Conservation (phyloP, 2,329 filamentous ascomycete genomes). For the Cladosporium halotolerans region DNA sequence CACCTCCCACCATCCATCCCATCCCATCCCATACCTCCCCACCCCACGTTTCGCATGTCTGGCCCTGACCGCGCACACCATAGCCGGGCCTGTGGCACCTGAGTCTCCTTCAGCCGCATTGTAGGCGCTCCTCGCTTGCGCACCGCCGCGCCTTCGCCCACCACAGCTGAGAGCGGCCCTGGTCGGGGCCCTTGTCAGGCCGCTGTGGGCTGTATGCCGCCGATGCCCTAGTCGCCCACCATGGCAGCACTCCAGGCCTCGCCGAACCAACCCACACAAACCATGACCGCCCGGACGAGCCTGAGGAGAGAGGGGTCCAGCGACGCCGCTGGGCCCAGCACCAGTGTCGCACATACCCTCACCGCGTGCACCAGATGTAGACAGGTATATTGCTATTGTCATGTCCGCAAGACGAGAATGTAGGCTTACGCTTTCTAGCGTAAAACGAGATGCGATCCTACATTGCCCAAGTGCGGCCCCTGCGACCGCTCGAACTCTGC, state of each 20-base stretch:
- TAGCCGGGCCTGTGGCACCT: conserved; percentile 2
- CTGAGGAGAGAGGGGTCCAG: conserved; percentile 12
- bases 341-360: conserved; percentile 63
- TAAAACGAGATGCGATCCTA: conserved; percentile 93
- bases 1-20: too few relatives aligned
- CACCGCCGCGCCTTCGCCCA: not conserved
- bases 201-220: not conserved
- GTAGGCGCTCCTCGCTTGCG: not conserved
- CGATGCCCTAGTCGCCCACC: conserved; percentile 4
- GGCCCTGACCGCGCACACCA: not conserved
- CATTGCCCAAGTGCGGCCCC: conserved; percentile 81
- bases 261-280: not conserved
- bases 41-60: conserved; percentile 7
- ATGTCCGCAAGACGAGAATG: not conserved
- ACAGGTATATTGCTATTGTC: conserved; percentile 50
- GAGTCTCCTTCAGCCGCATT: conserved; percentile 1
- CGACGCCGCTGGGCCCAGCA: conserved; percentile 1
- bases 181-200: conserved; percentile 8
- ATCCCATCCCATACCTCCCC: not conserved
- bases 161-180: conserved; percentile 7
- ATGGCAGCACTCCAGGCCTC: conserved; percentile 6
- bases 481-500: conserved; percentile 86
- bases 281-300: conserved; percentile 12
- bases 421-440: conserved; percentile 50
- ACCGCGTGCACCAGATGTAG: conserved; percentile 75